These are phyloP conservation scores for Liquidambar formosana DNA, from an alignment of 164 flowering plant genomes.

Conservation along the genomic window DNA sequence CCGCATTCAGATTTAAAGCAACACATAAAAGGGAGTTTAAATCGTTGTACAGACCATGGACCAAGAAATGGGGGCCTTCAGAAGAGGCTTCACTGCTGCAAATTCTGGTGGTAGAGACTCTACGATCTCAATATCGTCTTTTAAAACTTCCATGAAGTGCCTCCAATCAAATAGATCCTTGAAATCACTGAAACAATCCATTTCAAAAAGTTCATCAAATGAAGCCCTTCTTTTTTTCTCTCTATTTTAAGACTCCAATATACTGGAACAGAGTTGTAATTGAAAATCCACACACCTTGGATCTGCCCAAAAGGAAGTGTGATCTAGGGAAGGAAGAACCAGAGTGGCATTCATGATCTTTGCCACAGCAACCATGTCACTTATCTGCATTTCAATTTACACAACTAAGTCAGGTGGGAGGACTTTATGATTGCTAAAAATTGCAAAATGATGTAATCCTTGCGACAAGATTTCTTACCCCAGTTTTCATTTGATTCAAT, in stretches of 20 bases:
- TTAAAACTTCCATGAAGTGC: constrained; percentile 35
- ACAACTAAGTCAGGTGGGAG: neutral
- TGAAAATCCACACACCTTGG: too few species aligned
- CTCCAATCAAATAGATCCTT: constrained; percentile 51
- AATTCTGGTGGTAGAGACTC: constrained; percentile 38
- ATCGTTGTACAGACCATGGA: constrained; percentile 33
- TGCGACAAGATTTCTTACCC: constrained; percentile 26
- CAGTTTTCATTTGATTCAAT: constrained; percentile 57
- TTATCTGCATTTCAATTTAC: constrained; percentile 37
- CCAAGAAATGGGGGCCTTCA: constrained; percentile 48
- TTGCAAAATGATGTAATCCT: neutral
- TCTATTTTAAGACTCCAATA: too few species aligned
- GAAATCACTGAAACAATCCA: constrained; percentile 41
- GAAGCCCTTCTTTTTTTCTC: neutral
- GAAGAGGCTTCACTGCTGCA: constrained; percentile 17
- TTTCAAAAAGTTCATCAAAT: neutral
- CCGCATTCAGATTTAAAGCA: neutral
- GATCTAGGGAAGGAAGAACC: constrained; percentile 48
- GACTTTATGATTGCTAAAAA: too few species aligned
- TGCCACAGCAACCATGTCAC: constrained; percentile 61
- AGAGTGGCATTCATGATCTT: constrained; percentile 53
- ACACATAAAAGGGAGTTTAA: neutral
- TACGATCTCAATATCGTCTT: constrained; percentile 35
- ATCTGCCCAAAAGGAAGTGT: constrained; percentile 58
- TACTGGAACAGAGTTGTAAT: too few species aligned